Conservation (phyloP, 2,329 filamentous ascomycete genomes). For the Cladophialophora exuberans region DNA sequence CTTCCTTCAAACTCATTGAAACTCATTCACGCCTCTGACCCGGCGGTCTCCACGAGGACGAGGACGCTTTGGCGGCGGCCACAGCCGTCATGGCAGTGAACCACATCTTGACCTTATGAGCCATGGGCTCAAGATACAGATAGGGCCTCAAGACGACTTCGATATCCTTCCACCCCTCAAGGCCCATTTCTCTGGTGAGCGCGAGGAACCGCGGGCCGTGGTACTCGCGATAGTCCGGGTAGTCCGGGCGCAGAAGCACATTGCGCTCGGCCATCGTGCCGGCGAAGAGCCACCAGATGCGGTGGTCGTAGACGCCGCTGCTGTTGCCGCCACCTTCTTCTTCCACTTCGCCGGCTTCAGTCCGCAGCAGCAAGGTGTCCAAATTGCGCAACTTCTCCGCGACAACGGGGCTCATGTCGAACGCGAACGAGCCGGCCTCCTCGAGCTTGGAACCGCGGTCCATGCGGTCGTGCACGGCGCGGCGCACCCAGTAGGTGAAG, state of each 20-base stretch:
- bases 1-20: too few species aligned
- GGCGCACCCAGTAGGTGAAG: slow-evolving; percentile 10
- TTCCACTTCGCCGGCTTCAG: not conserved
- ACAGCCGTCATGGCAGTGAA: too few species aligned
- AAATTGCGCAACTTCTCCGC: slow-evolving; percentile 1
- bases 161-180: slow-evolving; percentile 3
- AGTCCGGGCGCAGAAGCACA: not conserved
- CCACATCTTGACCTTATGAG: slow-evolving; percentile 1
- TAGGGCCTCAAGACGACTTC: not conserved
- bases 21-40: too few species aligned
- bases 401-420: slow-evolving; percentile 7
- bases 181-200: not conserved
- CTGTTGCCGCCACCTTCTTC: not conserved
- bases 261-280: slow-evolving; percentile 5
- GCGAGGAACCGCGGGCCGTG: not conserved
- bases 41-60: too few species aligned
- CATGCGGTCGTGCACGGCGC: slow-evolving; percentile 9
- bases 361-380: not conserved
- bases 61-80: too few species aligned
- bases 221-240: not conserved
- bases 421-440: slow-evolving; percentile 5
- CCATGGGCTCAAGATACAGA: slow-evolving; percentile 5
- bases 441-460: slow-evolving; percentile 6
- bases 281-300: slow-evolving; percentile 7
- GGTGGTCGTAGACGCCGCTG: not conserved